A percentile compares a stretch with the other conserved stretches of the same genome.
Evolutionary conservation across 169 alveolate genomes (phyloP).

Genomic region (Plasmodium vivax): DNA sequence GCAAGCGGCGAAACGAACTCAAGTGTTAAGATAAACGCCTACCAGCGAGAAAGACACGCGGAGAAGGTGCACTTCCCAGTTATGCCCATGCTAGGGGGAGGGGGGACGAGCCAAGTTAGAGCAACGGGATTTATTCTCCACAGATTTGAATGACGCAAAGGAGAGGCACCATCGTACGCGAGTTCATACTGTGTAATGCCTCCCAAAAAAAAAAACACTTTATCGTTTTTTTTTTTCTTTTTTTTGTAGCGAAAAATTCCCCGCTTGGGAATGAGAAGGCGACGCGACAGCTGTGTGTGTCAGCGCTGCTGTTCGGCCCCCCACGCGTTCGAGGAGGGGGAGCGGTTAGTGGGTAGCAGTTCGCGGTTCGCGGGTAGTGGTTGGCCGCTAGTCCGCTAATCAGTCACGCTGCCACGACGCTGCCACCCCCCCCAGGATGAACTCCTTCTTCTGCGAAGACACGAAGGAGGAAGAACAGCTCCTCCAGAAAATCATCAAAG

Average conservation of each 20-base stretch:
- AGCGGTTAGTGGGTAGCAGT: neutral
- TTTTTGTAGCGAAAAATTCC: neutral
- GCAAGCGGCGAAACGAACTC: neutral
- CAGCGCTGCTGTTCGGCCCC: neutral
- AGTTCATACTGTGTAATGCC: neutral
- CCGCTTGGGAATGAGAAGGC: neutral
- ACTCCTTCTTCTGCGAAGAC: slow-evolving; percentile 67
- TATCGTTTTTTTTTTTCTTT: neutral
- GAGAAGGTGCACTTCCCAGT: neutral
- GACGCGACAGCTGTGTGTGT: neutral
- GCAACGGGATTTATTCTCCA: neutral
- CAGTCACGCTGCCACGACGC: neutral
- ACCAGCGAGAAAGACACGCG: neutral
- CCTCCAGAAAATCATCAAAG: slow-evolving; percentile 15
- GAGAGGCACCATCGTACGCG: neutral
- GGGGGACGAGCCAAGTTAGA: neutral
- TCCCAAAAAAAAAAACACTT: neutral
- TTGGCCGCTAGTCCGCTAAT: too few relatives aligned
- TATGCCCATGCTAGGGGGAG: neutral
- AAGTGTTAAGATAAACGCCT: neutral
- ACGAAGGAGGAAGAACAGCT: slow-evolving; percentile 68
- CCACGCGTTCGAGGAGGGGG: neutral
- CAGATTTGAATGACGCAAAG: neutral
- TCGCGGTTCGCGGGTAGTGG: neutral
- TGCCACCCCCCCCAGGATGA: neutral